Conservation (phyloP, 1,284 basidiomycete genomes). For the Pseudozyma thailandica region DNA sequence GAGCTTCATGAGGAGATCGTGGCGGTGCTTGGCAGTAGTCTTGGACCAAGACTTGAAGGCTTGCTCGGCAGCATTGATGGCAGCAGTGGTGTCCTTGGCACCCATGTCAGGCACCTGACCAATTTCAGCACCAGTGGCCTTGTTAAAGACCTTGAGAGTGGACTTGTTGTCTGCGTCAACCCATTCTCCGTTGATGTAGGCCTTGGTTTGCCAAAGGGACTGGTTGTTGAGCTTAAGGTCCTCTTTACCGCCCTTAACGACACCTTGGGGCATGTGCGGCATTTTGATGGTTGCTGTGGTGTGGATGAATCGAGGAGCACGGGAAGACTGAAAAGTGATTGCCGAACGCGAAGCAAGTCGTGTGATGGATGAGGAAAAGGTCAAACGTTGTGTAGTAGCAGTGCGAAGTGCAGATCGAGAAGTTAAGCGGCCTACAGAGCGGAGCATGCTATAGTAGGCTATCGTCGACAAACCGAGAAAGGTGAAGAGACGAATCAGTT, state of each 20-base stretch:
- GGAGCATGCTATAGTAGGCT: constrained; percentile 31
- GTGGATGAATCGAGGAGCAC: constrained; percentile 12
- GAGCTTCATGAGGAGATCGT: constrained; percentile 62
- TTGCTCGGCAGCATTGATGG: constrained; percentile 59
- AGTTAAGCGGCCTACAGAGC: constrained; percentile 24
- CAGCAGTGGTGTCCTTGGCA: constrained; percentile 52
- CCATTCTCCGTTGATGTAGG: constrained; percentile 65
- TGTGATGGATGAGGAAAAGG: too few relatives aligned
- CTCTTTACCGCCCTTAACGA: constrained; percentile 64
- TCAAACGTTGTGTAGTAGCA: constrained; percentile 9
- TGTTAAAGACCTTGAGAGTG: constrained; percentile 64
- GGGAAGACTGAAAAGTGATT: not conserved
- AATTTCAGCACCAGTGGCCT: constrained; percentile 63
- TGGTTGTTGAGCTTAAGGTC: constrained; percentile 59
- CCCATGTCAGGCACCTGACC: constrained; percentile 62
- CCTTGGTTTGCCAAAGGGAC: constrained; percentile 53
- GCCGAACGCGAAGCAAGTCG: not conserved
- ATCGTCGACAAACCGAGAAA: not conserved
- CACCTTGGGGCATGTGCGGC: constrained; percentile 64
- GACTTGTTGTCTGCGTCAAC: constrained; percentile 46
- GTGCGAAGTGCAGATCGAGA: constrained; percentile 21
- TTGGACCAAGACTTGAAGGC: constrained; percentile 62
- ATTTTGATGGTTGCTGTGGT: constrained; percentile 31
- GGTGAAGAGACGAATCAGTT: not conserved
- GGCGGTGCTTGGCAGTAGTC: constrained; percentile 62